Base-by-base conservation (phyloP, 306 rosid genomes). In the Vicia sativa region DNA sequence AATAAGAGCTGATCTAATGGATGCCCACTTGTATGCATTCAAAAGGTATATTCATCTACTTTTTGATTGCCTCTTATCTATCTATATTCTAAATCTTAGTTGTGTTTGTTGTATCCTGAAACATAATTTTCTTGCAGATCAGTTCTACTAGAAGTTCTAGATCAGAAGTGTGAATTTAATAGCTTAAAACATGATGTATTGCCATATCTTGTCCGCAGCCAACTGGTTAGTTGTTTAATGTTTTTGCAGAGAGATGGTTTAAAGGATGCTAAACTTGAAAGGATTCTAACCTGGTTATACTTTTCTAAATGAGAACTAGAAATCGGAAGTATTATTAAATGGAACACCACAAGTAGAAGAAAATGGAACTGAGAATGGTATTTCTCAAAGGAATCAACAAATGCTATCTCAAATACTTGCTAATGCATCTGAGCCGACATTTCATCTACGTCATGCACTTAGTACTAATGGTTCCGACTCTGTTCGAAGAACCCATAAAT, bases 171-270 rank as follows among this genome's bases (percentile, higher is more conserved):
- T 65, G 77, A 76, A 28, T 90, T 88, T 84, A 86, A 83, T 43
- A 95, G 99, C 81, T 74, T 95, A 77, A 90, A 78, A 84, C 88
- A 67, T 73, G 99, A 95, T 54, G 95, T 95, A 9, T 71, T 95
- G 80, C 99, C 99, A 67, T 90, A 90, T 79, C 97, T 95, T 74
- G 97, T 95, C 79, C 90, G 92, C 68, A 81, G 88, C 72, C 99
- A 95, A 79, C 80, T 95, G 96, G 97, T 90, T 72, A 87, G 99
- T 90, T 74, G 62, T 64, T 64, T 59, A 77, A 66, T 59, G 76
- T 63, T 67, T 46, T 64, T 74, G 43, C 74, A 48, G 72, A 43
- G 70, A 49, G 70, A 62, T 65, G 62, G 45, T 53, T 79, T 55
- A 18, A 52, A 62, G 58, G 23, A 66, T 11, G 14, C 63, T 72